Evolutionary conservation across 106 monocot species (phyloP).

Genomic region (Dioscorea dumetorum): DNA sequence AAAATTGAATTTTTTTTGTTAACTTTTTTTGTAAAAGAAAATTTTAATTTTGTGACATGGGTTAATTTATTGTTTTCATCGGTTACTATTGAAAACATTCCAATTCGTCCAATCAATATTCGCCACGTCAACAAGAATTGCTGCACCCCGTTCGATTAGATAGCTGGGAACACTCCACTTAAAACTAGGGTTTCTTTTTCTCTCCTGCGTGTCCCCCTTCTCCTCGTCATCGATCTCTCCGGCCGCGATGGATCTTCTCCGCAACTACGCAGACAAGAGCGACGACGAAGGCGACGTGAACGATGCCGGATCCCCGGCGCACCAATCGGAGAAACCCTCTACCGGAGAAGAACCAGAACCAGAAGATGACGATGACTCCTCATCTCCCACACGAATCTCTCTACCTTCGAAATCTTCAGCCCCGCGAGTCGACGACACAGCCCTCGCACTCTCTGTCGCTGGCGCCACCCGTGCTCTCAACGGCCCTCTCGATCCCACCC

Average conservation of each 20-base stretch:
- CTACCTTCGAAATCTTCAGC: conserved; percentile 68
- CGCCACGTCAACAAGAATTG: too few species aligned
- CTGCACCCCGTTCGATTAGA: too few species aligned
- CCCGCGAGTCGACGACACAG: conserved; percentile 77
- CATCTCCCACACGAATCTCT: conserved; percentile 33
- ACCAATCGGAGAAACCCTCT: background rate
- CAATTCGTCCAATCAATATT: too few species aligned
- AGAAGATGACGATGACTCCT: conserved; percentile 18
- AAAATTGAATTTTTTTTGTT: too few species aligned
- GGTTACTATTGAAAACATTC: too few species aligned
- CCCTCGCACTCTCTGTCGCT: conserved; percentile 59
- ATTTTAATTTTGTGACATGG: too few species aligned
- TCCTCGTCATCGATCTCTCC: background rate
- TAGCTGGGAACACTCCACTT: background rate
- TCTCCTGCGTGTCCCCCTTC: background rate
- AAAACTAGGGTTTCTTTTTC: background rate
- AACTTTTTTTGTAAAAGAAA: too few species aligned
- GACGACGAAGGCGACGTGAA: conserved; percentile 15
- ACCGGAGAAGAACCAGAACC: background rate
- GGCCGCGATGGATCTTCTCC: conserved; percentile 46
- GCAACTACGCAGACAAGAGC: conserved; percentile 19
- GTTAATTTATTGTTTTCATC: too few species aligned
- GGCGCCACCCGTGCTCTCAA: conserved; percentile 17
- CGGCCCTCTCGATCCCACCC: conserved; percentile 76
- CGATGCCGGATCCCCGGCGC: background rate